Percentiles rank a stretch among this genome's conserved stretches.
Evolutionary conservation across 2,329 filamentous ascomycete species (phyloP).

Genomic region (Thyridium curvatum): DNA sequence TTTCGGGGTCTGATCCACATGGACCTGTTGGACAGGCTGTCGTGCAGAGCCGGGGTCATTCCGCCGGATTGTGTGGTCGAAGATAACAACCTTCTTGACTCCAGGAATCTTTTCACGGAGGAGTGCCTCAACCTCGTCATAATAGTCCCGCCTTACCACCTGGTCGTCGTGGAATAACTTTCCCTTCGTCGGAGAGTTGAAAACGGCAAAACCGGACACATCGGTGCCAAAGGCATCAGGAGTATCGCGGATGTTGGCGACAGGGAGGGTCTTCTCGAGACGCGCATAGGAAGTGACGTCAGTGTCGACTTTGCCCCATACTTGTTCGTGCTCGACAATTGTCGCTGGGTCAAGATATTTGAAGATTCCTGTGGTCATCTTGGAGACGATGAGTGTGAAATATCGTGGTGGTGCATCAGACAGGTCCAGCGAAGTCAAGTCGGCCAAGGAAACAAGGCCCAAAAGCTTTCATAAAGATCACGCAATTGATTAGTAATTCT

Average conservation of each 20-base stretch:
- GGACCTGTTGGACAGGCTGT: constrained; percentile 62
- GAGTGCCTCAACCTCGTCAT: constrained; percentile 53
- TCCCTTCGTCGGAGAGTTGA: constrained; percentile 43
- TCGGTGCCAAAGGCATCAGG: constrained; percentile 48
- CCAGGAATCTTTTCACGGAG: constrained; percentile 47
- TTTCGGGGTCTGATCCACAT: constrained; percentile 63
- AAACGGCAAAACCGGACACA: constrained; percentile 51
- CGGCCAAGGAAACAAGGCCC: too few relatives aligned
- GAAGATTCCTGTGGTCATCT: constrained; percentile 26
- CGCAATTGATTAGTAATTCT: too few relatives aligned
- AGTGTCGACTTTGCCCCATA: constrained; percentile 61
- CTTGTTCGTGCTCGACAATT: constrained; percentile 34
- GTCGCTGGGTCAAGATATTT: constrained; percentile 53
- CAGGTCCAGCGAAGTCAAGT: too few relatives aligned
- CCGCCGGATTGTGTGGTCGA: constrained; percentile 65
- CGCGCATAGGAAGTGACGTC: constrained; percentile 47
- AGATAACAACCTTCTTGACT: constrained; percentile 58
- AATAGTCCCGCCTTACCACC: constrained; percentile 51
- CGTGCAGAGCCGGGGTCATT: constrained; percentile 47
- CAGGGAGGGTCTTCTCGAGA: constrained; percentile 35
- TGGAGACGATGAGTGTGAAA: too few relatives aligned
- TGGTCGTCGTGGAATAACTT: constrained; percentile 49
- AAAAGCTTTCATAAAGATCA: too few relatives aligned
- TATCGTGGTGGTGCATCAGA: too few relatives aligned
- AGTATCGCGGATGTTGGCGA: constrained; percentile 48